Evolutionary conservation across 148 eudicot genomes (phyloP).

Genomic region (Nepenthes gracilis): DNA sequence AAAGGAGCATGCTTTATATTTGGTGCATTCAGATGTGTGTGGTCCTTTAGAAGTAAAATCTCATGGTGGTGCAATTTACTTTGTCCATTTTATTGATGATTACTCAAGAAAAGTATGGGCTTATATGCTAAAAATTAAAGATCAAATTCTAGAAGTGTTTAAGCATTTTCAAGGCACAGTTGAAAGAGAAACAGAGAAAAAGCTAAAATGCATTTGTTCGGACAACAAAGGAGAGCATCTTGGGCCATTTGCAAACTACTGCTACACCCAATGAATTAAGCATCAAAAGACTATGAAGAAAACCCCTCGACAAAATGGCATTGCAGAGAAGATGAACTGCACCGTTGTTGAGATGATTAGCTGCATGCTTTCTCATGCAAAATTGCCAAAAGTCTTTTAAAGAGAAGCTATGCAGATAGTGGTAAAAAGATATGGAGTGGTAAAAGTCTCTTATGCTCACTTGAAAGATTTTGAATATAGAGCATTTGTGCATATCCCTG

Average conservation of each 20-base stretch:
- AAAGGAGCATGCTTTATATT: too few relatives aligned
- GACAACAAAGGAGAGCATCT: constrained; percentile 3
- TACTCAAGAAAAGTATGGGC: constrained; percentile 3
- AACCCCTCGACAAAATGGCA: neutral
- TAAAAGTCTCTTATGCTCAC: neutral
- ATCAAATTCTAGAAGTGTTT: constrained; percentile 4
- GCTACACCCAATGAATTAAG: neutral
- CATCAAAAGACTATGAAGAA: neutral
- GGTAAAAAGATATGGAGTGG: constrained; percentile 1
- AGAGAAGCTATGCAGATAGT: neutral
- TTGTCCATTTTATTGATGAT: constrained; percentile 5
- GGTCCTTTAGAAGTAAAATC: too few relatives aligned
- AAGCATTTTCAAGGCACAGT: constrained; percentile 5
- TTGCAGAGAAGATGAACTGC: neutral
- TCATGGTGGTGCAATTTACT: too few relatives aligned
- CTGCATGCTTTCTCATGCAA: neutral
- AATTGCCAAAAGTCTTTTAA: neutral
- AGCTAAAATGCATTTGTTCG: constrained; percentile 2
- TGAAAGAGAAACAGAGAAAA: constrained; percentile 1
- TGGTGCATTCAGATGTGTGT: too few relatives aligned
- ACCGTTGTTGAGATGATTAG: constrained; percentile 1
- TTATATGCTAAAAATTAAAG: constrained; percentile 2
- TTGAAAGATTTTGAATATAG: constrained; percentile 5
- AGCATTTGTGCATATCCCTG: constrained; percentile 7
- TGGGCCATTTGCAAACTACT: neutral